phyloP scores from a whole-genome alignment of 164 flowering plant species.

The Umbellularia californica region DNA sequence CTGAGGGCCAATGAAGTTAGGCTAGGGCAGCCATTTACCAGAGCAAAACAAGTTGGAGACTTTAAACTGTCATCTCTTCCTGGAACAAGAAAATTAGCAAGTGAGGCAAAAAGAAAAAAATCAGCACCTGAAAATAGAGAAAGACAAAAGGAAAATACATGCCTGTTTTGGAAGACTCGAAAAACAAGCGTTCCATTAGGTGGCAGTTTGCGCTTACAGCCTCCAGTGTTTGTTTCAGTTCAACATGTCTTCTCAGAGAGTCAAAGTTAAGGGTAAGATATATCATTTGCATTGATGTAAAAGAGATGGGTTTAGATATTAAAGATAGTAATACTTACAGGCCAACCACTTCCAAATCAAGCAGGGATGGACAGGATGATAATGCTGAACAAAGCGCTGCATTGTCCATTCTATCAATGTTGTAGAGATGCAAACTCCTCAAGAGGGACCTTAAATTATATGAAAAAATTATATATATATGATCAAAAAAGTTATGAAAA shows the following conservation, averaged over 20 bases:
- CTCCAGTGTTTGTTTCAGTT: constrained; percentile 65
- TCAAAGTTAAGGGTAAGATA: constrained; percentile 11
- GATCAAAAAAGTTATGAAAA: too few species aligned
- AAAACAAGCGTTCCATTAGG: constrained; percentile 64
- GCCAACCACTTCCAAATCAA: constrained; percentile 86
- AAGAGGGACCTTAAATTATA: constrained; percentile 50
- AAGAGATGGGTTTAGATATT: not conserved
- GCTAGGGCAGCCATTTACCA: constrained; percentile 70
- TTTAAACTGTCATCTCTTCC: constrained; percentile 93
- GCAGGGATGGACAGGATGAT: constrained; percentile 66
- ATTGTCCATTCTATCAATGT: constrained; percentile 77
- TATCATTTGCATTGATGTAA: constrained; percentile 2
- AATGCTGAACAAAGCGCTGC: constrained; percentile 60
- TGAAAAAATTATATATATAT: constrained; percentile 7
- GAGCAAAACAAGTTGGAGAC: constrained; percentile 60
- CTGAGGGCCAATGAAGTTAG: constrained; percentile 72
- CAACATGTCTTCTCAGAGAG: constrained; percentile 56
- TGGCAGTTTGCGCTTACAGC: constrained; percentile 70
- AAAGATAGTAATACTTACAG: constrained; percentile 55
- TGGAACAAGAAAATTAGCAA: constrained; percentile 20
- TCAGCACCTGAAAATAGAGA: not conserved
- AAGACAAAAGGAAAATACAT: constrained; percentile 3
- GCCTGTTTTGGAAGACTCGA: constrained; percentile 84
- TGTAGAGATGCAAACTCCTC: constrained; percentile 74
- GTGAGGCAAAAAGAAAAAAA: constrained; percentile 12